phyloP scores from a whole-genome alignment of 2,329 filamentous ascomycete species.

The Colletotrichum sp. region DNA sequence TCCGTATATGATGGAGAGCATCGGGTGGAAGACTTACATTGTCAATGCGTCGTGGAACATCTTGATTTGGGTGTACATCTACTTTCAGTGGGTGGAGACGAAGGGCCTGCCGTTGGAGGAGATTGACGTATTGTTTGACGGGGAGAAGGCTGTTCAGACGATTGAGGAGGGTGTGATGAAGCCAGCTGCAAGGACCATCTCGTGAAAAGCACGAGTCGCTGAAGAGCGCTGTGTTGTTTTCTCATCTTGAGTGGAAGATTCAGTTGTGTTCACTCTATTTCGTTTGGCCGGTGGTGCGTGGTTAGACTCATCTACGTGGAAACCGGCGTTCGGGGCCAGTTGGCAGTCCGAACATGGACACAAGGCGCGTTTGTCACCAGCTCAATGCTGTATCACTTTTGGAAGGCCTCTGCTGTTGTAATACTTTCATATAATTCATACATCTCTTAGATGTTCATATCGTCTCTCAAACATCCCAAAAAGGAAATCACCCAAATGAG shows the following conservation, averaged over 20 bases:
- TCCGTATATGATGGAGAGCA: conserved; percentile 13
- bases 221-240: accelerated
- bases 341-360: not conserved
- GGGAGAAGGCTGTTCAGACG: not conserved
- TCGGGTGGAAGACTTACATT: conserved; percentile 24
- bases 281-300: not conserved
- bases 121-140: conserved; percentile 19
- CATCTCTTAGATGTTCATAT: not conserved
- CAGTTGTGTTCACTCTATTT: not conserved
- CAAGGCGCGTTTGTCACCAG: not conserved
- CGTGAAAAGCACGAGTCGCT: not conserved
- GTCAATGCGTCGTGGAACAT: conserved; percentile 15
- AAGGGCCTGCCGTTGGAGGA: conserved; percentile 25
- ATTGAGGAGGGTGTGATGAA: not conserved
- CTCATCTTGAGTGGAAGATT: not conserved
- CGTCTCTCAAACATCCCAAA: not conserved
- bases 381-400: not conserved
- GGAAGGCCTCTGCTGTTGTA: not conserved
- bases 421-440: not conserved
- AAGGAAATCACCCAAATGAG: not conserved
- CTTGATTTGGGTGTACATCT: conserved; percentile 23
- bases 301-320: not conserved
- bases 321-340: not conserved
- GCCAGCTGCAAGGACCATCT: not conserved
- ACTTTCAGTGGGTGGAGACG: conserved; percentile 30